Evolutionary conservation across 768 basidiomycete genomes (phyloP), one percentile per base, ranked within the genome.

Genomic region (Xanthoconium stramineum): DNA sequence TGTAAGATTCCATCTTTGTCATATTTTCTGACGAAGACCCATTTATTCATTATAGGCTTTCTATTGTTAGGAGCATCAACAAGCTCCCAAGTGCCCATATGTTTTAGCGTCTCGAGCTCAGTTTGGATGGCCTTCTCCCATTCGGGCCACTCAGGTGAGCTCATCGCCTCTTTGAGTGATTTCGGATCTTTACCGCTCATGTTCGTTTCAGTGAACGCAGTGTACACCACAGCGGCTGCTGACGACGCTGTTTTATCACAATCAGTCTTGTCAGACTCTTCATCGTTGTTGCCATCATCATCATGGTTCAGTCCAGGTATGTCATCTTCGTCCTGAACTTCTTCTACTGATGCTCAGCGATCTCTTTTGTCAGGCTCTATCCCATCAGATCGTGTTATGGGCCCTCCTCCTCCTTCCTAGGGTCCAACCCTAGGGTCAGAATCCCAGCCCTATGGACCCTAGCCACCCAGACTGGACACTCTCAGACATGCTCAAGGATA

Each of bases 11-110:
- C 47, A n/a, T 49, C 17, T 49, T 49, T 49, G 3, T 49, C 47
- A n/a, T 49, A 49, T 37, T 49, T 49, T 28, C n/a, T 24, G 14
- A 29, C 8, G 7, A 61, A 58, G 5, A 75, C 70, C 74, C 71
- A 74, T 53, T 65, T 67, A 35, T 66, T 68, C 2, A 57, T 61
- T 0, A 78, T 57, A 0, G 68, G 50, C 4, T 69, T 69, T 9
- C 62, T 5, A 4, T 58, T 62, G 0, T 53, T 19, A 0, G 72
- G 74, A 33, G 68, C 47, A 3, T 74, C 61, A 0, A 53, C 60
- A 0, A 71, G 5, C 24, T 61, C 55, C 65, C 70, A 77, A 0
- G 57, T 62, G 0, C 56, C 53, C 53, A 60, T 62, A 0, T 39
- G 1, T 5, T 12, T 3, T 0, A 62, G 42, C 1, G 37, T 57